Conservation (phyloP, 2,329 filamentous ascomycete species). For the Rhinocladiella mackenziei region DNA sequence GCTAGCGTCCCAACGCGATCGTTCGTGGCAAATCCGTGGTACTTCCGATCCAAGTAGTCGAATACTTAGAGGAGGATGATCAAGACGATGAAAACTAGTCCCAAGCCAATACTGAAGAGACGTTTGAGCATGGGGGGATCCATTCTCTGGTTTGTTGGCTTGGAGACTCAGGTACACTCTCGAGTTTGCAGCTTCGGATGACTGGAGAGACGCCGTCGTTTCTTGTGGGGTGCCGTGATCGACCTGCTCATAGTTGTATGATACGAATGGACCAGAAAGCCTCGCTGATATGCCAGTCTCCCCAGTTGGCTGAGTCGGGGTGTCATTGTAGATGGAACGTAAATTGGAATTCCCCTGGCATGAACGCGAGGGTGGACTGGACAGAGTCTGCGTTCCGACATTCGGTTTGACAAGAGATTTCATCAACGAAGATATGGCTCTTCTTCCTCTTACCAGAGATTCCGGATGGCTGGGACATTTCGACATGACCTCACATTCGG, state of each 20-base stretch:
- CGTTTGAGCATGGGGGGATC: background rate
- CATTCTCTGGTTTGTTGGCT: background rate
- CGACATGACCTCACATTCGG: background rate
- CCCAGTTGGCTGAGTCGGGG: background rate
- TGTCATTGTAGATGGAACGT: background rate
- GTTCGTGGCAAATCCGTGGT: background rate
- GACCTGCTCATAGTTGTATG: background rate
- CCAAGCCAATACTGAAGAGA: background rate
- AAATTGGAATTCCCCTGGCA: background rate
- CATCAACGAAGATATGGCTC: background rate
- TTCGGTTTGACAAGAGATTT: background rate
- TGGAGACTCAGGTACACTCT: background rate
- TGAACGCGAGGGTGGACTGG: background rate
- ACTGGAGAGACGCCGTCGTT: background rate
- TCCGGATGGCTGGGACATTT: background rate
- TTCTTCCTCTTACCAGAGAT: background rate
- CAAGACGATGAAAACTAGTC: background rate
- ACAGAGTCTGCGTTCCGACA: background rate
- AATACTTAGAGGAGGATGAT: background rate
- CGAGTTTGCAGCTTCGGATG: background rate
- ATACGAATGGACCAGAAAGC: background rate
- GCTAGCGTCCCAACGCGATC: background rate
- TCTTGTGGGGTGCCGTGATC: too few species aligned
- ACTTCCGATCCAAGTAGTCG: slow-evolving; percentile 1
- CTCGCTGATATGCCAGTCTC: background rate